Base-by-base conservation (phyloP, 768 basidiomycete genomes). In the Agrocybe pediades region DNA sequence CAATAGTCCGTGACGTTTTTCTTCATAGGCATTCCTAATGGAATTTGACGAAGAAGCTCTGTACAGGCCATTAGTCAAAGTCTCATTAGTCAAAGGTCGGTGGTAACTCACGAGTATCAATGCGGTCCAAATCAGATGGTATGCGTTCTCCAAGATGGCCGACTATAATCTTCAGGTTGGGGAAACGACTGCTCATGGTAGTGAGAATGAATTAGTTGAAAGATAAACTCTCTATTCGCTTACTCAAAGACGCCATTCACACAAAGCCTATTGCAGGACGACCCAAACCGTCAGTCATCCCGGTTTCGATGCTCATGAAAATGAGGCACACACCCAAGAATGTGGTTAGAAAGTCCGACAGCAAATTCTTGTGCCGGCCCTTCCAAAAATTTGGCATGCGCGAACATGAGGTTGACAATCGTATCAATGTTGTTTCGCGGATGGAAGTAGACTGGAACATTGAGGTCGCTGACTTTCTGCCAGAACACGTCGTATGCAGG, bases 91-190 rank as follows among this genome's bases (percentile, higher is more conserved):
- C 3, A 4, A 36, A 36, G n/a, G n/a, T 3, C 13, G 33, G 15
- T 30, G 15, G 15, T n/a, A 16, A 62, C 70, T 39, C 45, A 76
- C 74, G 71, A 29, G 69, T 65, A 41, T 78, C 71, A 23, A 74
- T 74, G n/a, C 76, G 68, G 49, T 66, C 58, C 1, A 78, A 62
- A 51, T 78, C 75, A 9, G 75, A 78, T 0, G 75, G 68, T 25
- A 76, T 67, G 16, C 75, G 67, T 57, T 77, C 75, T 9, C 75
- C 75, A 17, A 78, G 55, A 60, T 78, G 76, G 1, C 74, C 76
- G 17, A 77, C 70, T 17, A 78, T 75, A 9, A 76, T 62, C 33
- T 72, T 71, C 24, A 73, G 50, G 9, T 69, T 66, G 0, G 76
- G 75, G 51, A 77, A 78, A 2, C 76, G 74, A 54, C 75, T 78